These are phyloP conservation scores for Termitomyces sp. DNA, from an alignment of 768 basidiomycete species.

Conservation along the genomic window DNA sequence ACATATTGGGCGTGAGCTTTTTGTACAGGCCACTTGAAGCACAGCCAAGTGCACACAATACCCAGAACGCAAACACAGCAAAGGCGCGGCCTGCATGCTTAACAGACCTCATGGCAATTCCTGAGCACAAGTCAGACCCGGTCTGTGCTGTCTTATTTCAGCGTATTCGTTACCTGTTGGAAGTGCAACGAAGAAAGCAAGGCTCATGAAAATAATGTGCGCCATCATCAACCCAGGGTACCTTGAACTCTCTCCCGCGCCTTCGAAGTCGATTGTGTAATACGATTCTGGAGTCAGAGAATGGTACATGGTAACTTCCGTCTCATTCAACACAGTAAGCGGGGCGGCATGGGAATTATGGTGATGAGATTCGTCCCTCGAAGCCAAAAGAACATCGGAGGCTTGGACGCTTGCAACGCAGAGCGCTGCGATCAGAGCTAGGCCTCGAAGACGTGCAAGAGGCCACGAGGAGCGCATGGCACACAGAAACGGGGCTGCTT, in stretches of 20 bases:
- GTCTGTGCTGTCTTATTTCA: neutral
- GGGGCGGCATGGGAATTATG: constrained; percentile 52
- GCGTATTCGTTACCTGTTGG: constrained; percentile 58
- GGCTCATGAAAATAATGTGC: constrained; percentile 71
- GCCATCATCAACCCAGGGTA: constrained; percentile 71
- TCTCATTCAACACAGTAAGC: constrained; percentile 71
- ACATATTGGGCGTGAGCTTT: constrained; percentile 84
- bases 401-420: constrained; percentile 20
- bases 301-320: constrained; percentile 64
- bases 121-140: constrained; percentile 36
- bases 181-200: constrained; percentile 82
- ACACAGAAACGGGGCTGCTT: constrained; percentile 9
- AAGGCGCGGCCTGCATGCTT: constrained; percentile 64
- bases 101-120: constrained; percentile 76
- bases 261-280: constrained; percentile 76
- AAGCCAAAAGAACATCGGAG: constrained; percentile 16
- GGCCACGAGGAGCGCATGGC: constrained; percentile 17
- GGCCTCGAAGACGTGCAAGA: constrained; percentile 2
- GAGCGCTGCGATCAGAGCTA: constrained; percentile 13
- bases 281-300: constrained; percentile 77
- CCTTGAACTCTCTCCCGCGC: constrained; percentile 39
- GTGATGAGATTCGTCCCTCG: constrained; percentile 40
- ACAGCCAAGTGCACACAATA: constrained; percentile 60
- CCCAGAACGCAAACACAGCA: constrained; percentile 63
- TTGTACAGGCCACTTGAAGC: constrained; percentile 68